Evolutionary conservation across 495 filamentous ascomycete genomes (phyloP), one percentile per base, ranked within the genome.

Genomic region (Penicillium atrosanguineum): DNA sequence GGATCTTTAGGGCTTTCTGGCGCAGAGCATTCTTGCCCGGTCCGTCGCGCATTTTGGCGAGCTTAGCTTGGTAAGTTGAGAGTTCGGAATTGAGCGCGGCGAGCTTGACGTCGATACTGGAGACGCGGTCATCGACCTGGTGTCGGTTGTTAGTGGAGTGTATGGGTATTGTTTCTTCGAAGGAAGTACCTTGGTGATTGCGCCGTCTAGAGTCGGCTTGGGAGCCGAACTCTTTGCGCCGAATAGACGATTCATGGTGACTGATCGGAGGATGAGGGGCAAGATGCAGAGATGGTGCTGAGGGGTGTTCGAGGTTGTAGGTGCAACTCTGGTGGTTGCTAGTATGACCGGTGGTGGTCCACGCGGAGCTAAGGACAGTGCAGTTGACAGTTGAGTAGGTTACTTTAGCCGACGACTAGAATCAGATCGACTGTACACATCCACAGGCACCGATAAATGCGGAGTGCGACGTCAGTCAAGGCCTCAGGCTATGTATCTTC

Each of bases 31-130:
- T 86, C 62, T 99, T 97, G 52, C 93, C 95, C 0, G 95, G 94
- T 0, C 94, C 94, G 56, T 97, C 92, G 61, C 94, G 90, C 90
- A 97, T 95, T 70, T 95, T 95, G 61, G 84, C 61, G 46, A 99
- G 84, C 59, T 91, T 90, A 52, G 83, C 69, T 70, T 97, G 92
- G 79, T 96, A 95, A 28, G 86, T 85, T 3, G 83, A 78, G 6
- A 99, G 90, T 72, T 99, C 94, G 54, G 87, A 85, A 75, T 94
- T 97, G 19, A 97, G 82, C 50, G 88, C 86, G 21, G 91, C 84
- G 53, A 97, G 89, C 69, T 97, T 96, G 45, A 97, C 91, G 72
- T 99, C 95, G 76, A 97, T 86, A 55, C 86, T 87, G 56, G 90
- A 83, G 63, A 97, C 84, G 55, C 91, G 89, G 44, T 80, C 82